Evolutionary conservation across 305 asterid species (phyloP).

Genomic region (Solanum hybrid): DNA sequence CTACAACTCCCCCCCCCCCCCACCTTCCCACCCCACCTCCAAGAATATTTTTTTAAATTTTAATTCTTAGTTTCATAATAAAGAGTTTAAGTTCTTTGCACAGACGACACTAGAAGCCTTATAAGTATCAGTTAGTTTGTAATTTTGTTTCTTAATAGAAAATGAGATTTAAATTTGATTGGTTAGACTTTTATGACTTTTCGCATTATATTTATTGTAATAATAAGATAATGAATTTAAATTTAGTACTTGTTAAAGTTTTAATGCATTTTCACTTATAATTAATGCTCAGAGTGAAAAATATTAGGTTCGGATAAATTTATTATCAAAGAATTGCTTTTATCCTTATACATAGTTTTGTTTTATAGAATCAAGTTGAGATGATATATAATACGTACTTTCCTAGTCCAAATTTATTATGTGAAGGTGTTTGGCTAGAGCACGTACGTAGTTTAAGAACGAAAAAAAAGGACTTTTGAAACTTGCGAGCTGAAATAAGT

Average conservation of each 20-base stretch:
- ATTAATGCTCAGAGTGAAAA: background rate
- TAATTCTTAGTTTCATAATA: background rate
- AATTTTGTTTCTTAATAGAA: too few species aligned
- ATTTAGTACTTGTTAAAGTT: background rate
- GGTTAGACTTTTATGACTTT: background rate
- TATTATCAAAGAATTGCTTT: background rate
- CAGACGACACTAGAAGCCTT: background rate
- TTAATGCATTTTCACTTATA: background rate
- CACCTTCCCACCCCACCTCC: background rate
- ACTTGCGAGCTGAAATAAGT: background rate
- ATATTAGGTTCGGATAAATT: background rate
- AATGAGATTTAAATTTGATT: background rate
- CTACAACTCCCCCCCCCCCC: slow-evolving; percentile 5
- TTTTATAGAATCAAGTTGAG: background rate
- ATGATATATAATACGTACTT: too few species aligned
- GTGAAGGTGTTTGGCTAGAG: background rate
- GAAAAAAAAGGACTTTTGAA: background rate
- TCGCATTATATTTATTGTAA: background rate
- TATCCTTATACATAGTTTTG: background rate
- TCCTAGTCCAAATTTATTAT: background rate
- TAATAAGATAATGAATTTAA: background rate
- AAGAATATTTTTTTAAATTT: background rate
- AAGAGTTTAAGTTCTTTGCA: background rate
- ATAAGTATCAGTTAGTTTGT: background rate
- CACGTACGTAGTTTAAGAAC: background rate